phyloP scores from a whole-genome alignment of 805 yeast species.

The Kluyveromyces lactis region DNA sequence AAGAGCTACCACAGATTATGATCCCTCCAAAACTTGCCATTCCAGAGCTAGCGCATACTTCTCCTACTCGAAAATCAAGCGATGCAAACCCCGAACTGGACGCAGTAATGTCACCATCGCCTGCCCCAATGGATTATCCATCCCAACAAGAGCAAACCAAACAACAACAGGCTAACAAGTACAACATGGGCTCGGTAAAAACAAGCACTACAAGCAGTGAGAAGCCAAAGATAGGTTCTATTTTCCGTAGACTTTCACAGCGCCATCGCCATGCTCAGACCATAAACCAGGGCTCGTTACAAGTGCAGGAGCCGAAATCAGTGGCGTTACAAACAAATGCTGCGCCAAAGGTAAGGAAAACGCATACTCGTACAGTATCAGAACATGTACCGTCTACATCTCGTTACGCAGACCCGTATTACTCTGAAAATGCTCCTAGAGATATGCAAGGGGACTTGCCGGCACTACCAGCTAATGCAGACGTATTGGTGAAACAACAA shows the following conservation, averaged over 20 bases:
- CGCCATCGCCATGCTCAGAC: constrained; percentile 18
- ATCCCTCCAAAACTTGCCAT: constrained; percentile 35
- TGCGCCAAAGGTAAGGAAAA: constrained; percentile 12
- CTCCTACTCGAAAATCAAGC: constrained; percentile 29
- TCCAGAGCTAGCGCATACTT: constrained; percentile 45
- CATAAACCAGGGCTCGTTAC: constrained; percentile 1
- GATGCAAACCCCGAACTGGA: constrained; percentile 20
- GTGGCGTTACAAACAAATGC: constrained; percentile 4
- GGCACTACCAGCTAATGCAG: constrained; percentile 30
- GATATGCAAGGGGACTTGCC: constrained; percentile 22
- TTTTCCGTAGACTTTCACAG: constrained; percentile 30
- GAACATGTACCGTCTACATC: constrained; percentile 24
- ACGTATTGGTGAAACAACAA: constrained; percentile 25
- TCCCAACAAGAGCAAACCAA: constrained; percentile 34
- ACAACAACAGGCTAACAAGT: constrained; percentile 26
- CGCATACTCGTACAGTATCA: constrained; percentile 34
- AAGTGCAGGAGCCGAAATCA: constrained; percentile 8
- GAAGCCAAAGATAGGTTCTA: constrained; percentile 24
- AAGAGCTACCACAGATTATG: constrained; percentile 8
- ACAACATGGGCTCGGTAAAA: constrained; percentile 5
- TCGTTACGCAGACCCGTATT: constrained; percentile 2
- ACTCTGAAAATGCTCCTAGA: constrained; percentile 3
- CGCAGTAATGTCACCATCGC: constrained; percentile 28
- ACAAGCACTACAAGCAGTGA: constrained; percentile 16
- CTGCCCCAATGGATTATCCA: constrained; percentile 25